Evolutionary conservation across 192 early-diverging fungal genomes (phyloP), one percentile per base, ranked within the genome.

Genomic region (Thamnidium elegans): DNA sequence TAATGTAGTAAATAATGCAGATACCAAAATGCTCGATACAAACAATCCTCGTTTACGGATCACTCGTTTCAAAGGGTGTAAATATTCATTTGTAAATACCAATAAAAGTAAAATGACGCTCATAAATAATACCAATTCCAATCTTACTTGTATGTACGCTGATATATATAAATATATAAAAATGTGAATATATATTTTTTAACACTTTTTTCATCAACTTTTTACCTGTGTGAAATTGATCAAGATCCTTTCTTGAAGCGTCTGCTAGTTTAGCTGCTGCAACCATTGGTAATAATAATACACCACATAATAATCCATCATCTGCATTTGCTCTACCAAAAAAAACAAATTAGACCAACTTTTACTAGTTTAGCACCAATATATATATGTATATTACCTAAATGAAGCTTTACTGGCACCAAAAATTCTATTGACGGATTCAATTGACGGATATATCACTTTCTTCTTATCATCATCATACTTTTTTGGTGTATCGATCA

Each of bases 221-320:
- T 54, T 76, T 67, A 46, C 73, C 68, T 31, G 69, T 76, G 11
- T 56, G 48, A 43, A 62, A 55, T 14, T 74, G 58, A 30, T 72
- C 56, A 7, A 46, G 21, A 46, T 73, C 8, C 44, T 54, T 44
- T 51, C 67, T 42, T 58, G 68, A 58, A 66, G 66, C 65, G 52
- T 80, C 76, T 3, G 80, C 64, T 43, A 83, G 65, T 71, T 86
- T 81, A 34, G 81, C 76, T 1, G 72, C 69, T 51, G 80, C 62
- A 3, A 86, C 76, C n/a, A 83, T 73, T 1, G 81, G 81, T n/a
- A 81, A 55, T 14, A 86, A 50, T 30, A 83, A 51, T 10, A 74
- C 72, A 32, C 79, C 79, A 47, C 79, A 86, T 15, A 86, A 69
- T 30, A 80, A 65, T 53, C 84, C 84, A 66, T 83, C 82, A 52